Evolutionary conservation across 345 rosid species (phyloP), one percentile per base, ranked within the genome.

Genomic region (Rhodomyrtus tomentosa): DNA sequence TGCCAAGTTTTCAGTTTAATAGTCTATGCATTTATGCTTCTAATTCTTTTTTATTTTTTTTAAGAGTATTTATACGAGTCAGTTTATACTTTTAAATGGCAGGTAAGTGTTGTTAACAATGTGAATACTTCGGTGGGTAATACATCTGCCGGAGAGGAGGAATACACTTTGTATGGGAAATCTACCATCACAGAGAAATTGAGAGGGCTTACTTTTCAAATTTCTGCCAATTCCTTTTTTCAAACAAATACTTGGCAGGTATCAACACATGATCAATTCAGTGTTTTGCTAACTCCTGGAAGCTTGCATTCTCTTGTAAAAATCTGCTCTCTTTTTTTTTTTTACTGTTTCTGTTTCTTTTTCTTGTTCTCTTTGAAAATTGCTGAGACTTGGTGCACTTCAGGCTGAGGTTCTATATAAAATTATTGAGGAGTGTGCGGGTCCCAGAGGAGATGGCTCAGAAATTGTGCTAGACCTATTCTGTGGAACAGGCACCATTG

Each of bases 401-500:
- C 85, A 96, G 99, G 99, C 99, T 73, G 98, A 96, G 89, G 93
- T 96, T 88, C 89, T 96, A 13, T 96, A 96, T 89, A 93, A 91
- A 90, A 92, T 95, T 48, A 93, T 95, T 84, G 98, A 91, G 90
- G 97, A 95, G 80, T 93, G 91, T 81, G 95, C 96, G 89, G 94
- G 92, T 85, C 92, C 95, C 29, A 92, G 90, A 89, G 98, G 94
- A 86, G 98, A 95, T 91, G 95, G 98, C 87, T 94, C 99, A 25
- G 98, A 96, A 89, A 90, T 93, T 82, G 95, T 96, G 84, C 96
- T 96, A 42, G 99, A 96, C 88, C 93, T 96, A 49, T 96, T 96
- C 87, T 95, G 98, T 88, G 99, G 99, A 82, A 95, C 98, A 54
- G 99, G 99, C 59, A 95, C 98, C 85, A 94, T 95, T 50, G 99